Base-by-base conservation (phyloP, 1,284 basidiomycete species). In the Grifola frondosa region DNA sequence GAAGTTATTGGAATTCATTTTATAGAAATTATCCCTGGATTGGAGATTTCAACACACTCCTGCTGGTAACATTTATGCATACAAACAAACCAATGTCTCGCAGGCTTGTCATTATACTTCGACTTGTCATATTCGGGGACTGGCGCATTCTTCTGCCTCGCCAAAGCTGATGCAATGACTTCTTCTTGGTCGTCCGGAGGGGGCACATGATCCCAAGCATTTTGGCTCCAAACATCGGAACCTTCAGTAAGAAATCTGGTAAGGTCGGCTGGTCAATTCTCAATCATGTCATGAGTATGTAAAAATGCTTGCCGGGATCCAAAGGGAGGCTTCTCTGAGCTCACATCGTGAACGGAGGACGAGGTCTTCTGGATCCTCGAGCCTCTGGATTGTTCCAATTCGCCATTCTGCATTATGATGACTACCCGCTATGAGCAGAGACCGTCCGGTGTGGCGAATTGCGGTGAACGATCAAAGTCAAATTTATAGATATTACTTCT, bases 161-260 rank as follows among this genome's bases (percentile, higher is more conserved):
- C 73, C 40, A 93, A 71, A 6, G 90, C 84, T 16, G 79, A 69
- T 12, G 78, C 72, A 40, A 93, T 89, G 23, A 69, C 67, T 23
- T 84, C 79, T 32, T 67, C 72, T 58, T 93, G 90, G 65, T 91
- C 88, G 16, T 80, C 73, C 7, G 91, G 91, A 8, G 88, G 82
- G 30, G 85, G 85, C 23, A 91, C 91, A 62, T 94, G 91, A 63
- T 95, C 91, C 91, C 91, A 90, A 1, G 86, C 87, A 53, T 90
- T 89, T 44, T 88, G 81, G 24, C 74, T 72, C 81, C 84, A 90
- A 7, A 89, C 82, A 52, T 86, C 74, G 7, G 68, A 61, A 36
- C 80, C 73, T 16, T 80, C 69, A 36, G 74, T 82, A 35, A 87
- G 71, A 59, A 84, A 86, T 60, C 84, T 84, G 50, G 16, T 15